A percentile compares a stretch with the other conserved stretches of the same genome.
These are phyloP conservation scores for Lachancea nothofagi DNA, from an alignment of 805 yeast genomes.

Conservation along the genomic window DNA sequence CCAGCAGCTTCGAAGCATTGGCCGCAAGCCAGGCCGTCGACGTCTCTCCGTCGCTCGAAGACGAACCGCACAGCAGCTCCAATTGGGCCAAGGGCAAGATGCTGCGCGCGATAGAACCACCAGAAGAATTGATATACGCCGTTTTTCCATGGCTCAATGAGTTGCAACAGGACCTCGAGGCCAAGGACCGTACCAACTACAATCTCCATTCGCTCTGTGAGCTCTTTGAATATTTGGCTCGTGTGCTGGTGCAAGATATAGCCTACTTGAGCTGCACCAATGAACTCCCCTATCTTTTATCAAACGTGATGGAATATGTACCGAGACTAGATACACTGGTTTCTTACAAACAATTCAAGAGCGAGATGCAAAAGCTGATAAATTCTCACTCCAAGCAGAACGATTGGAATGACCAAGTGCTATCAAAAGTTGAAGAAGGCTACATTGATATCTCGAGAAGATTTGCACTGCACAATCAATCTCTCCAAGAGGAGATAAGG, in stretches of 20 bases:
- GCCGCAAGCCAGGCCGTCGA: conserved; percentile 8
- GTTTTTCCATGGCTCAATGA: conserved; percentile 32
- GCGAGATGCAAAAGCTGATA: conserved; percentile 12
- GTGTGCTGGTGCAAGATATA: conserved; percentile 28
- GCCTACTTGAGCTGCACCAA: conserved; percentile 24
- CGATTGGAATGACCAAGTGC: conserved; percentile 9
- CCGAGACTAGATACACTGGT: conserved; percentile 26
- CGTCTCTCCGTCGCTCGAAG: conserved; percentile 4
- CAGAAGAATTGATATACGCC: conserved; percentile 18
- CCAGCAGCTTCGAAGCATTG: conserved; percentile 6
- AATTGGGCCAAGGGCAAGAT: conserved; percentile 5
- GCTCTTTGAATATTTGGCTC: conserved; percentile 30
- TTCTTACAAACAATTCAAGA: conserved; percentile 16
- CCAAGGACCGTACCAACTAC: conserved; percentile 30
- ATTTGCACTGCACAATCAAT: conserved; percentile 28
- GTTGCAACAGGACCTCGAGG: conserved; percentile 24
- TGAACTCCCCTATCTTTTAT: conserved; percentile 25
- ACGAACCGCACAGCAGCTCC: not conserved
- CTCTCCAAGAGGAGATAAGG: conserved; percentile 28
- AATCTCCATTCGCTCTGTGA: conserved; percentile 30
- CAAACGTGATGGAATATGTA: conserved; percentile 26
- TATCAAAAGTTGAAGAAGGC: conserved; percentile 10
- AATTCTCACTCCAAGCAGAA: conserved; percentile 5
- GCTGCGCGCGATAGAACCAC: conserved; percentile 19
- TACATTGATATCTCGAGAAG: conserved; percentile 26